Conservation (phyloP, 192 early-diverging fungal genomes). For the Diversispora eburnea region DNA sequence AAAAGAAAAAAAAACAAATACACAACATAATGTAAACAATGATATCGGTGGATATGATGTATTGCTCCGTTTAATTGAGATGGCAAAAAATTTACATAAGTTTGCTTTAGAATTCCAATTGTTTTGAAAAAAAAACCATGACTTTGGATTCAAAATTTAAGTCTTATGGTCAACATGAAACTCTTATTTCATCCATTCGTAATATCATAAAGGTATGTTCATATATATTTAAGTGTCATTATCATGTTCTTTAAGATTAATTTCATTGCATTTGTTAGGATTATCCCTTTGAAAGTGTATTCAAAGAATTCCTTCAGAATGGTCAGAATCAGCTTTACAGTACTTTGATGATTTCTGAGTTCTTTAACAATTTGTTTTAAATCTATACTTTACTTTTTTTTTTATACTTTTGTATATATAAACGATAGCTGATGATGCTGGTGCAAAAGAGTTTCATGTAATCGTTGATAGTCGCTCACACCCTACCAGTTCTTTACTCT, state of each 20-base stretch:
- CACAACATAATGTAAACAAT: too few species aligned
- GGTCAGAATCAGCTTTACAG: not conserved
- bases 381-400: not conserved
- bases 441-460: constrained; percentile 22
- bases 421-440: constrained; percentile 25
- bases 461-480: constrained; percentile 21
- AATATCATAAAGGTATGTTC: constrained; percentile 11
- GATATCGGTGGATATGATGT: too few species aligned
- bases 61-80: too few species aligned
- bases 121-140: too few species aligned
- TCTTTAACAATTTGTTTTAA: too few species aligned
- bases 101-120: too few species aligned
- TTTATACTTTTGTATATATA: not conserved
- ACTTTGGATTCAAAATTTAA: not conserved
- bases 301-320: constrained; percentile 32
- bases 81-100: too few species aligned
- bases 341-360: not conserved
- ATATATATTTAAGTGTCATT: not conserved
- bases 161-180: constrained; percentile 6
- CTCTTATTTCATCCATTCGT: constrained; percentile 12
- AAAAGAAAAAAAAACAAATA: too few species aligned
- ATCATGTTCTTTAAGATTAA: too few species aligned
- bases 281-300: constrained; percentile 14
- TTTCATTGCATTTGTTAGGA: too few species aligned
- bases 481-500: not conserved